These are phyloP conservation scores for Cyberlindnera nakhonratchasimensis DNA, from an alignment of 805 yeast genomes.

Conservation along the genomic window DNA sequence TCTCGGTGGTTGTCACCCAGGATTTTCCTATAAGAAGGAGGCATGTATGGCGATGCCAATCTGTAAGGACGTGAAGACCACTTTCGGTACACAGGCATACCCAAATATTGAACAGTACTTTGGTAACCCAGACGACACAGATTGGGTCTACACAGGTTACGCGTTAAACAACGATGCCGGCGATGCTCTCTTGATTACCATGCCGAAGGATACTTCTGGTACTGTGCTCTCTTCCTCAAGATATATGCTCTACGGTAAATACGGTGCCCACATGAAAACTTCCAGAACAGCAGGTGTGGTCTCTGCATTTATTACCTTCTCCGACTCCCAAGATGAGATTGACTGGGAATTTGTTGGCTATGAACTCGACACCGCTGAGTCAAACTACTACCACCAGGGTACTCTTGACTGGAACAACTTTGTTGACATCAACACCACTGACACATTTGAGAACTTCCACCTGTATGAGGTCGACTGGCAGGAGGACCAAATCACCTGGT, in stretches of 20 bases:
- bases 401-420: conserved; percentile 61
- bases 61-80: conserved; percentile 49
- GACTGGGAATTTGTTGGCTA: conserved; percentile 86
- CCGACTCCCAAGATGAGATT: conserved; percentile 86
- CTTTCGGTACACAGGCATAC: conserved; percentile 35
- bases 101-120: conserved; percentile 32
- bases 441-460: conserved; percentile 69
- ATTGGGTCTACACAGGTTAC: conserved; percentile 67
- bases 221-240: conserved; percentile 77
- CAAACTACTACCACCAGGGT: conserved; percentile 82
- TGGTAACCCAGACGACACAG: conserved; percentile 65
- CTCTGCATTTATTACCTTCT: conserved; percentile 74
- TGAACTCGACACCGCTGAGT: conserved; percentile 61
- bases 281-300: conserved; percentile 82
- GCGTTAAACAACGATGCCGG: conserved; percentile 50
- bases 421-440: conserved; percentile 35
- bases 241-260: conserved; percentile 86
- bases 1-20: conserved; percentile 84
- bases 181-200: conserved; percentile 63
- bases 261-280: conserved; percentile 64
- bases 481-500: conserved; percentile 69
- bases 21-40: conserved; percentile 31
- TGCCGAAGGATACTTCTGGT: conserved; percentile 75
- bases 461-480: conserved; percentile 78
- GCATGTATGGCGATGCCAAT: conserved; percentile 88